Evolutionary conservation across 768 basidiomycete species (phyloP).

Genomic region (Boletus vinaceobasis): DNA sequence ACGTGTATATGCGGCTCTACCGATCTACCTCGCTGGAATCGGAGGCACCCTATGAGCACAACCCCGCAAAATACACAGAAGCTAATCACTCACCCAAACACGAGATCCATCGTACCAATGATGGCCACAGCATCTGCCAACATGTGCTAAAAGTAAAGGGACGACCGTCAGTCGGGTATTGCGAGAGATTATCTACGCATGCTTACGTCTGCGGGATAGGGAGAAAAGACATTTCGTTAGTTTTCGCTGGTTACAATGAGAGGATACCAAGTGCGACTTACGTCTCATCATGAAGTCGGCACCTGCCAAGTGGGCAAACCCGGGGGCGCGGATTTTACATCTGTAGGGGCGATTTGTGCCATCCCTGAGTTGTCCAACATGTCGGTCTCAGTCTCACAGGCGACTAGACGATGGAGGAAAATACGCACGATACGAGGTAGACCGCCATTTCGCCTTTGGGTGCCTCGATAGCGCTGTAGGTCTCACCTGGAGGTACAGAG

Average conservation of each 20-base stretch:
- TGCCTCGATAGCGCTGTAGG: constrained; percentile 96
- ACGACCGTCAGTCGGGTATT: constrained; percentile 11
- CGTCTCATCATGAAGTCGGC: constrained; percentile 98
- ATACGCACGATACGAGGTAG: constrained; percentile 87
- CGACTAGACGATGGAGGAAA: neutral
- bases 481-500: constrained; percentile 93
- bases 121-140: constrained; percentile 94
- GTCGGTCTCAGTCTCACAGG: neutral
- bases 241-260: neutral
- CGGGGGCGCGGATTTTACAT: constrained; percentile 96
- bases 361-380: constrained; percentile 48
- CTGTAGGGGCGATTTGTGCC: constrained; percentile 95
- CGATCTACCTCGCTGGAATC: constrained; percentile 30
- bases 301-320: constrained; percentile 93
- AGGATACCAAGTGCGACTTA: constrained; percentile 36
- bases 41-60: neutral
- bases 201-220: constrained; percentile 37
- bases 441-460: constrained; percentile 99
- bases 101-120: constrained; percentile 98
- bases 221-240: constrained; percentile 1
- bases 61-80: neutral
- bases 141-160: constrained; percentile 64
- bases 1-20: constrained; percentile 15
- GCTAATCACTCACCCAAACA: constrained; percentile 74
- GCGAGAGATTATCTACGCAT: neutral